Evolutionary conservation across 2,329 filamentous ascomycete species (phyloP), one percentile per base, ranked within the genome.

Genomic region (Penicillium sclerotiorum): DNA sequence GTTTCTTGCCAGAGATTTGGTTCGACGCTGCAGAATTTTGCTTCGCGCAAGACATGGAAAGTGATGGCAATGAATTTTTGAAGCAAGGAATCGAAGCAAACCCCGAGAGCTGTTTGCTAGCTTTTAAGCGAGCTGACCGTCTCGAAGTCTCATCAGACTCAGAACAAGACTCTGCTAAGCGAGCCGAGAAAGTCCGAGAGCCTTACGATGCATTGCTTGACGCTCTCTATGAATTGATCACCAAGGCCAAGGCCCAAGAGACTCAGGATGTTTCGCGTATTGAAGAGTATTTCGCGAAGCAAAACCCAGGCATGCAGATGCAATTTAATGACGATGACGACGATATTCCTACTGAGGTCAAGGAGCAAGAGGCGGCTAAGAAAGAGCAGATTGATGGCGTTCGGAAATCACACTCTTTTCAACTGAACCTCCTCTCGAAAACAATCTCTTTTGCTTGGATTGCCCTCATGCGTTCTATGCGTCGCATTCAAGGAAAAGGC

Each of bases 1-100:
- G 92, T 43, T 99, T 97, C 72, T 94, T 93, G 83, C 92, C 94
- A 4, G 89, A 95, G 67, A 86, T 96, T 60, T 99, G 94, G 94
- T 92, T 91, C 42, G 91, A 96, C 52, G 93, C 91, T 8, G 89
- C 92, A 1, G 89, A 95, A 58, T 97, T 93, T 84, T 96, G 90
- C 70, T 91, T 91, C 63, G 82, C 87, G 47, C 91, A 94, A 61
- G 83, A 83, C 37, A 75, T 92, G 59, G 79, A 83, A 30, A 74
- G 84, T 37, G 86, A 90, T 51, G 91, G 90, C 9, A 83, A 87
- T 20, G 84, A 90, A 8, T 89, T 97, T 62, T 77, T 99, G 20
- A 80, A 84, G 18, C 85, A 94, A 55, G 94, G 94, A 27, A 87
- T 95, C 49, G 81, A 84, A 22, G 92, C 92, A 2, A 99, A 97